Conservation (phyloP, 257 asterid species). For the Solanum bulbocastanum region DNA sequence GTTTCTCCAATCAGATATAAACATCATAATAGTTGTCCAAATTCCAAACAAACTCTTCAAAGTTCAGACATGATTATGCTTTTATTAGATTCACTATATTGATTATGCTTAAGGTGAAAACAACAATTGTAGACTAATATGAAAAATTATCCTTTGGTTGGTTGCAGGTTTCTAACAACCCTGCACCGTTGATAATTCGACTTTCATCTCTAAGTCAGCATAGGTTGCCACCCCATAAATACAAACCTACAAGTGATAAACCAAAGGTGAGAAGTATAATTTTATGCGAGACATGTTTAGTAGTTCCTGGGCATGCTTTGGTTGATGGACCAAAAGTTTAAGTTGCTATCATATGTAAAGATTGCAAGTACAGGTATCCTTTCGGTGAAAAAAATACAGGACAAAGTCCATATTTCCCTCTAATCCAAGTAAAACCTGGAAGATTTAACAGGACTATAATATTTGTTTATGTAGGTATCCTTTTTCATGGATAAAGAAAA, state of each 20-base stretch:
- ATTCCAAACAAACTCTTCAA: background rate
- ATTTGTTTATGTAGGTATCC: slow-evolving; percentile 7
- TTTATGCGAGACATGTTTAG: background rate
- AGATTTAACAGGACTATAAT: background rate
- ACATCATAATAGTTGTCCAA: background rate
- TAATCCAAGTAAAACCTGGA: background rate
- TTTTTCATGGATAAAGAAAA: slow-evolving; percentile 13
- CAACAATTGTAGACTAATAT: background rate
- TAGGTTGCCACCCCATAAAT: slow-evolving; percentile 1
- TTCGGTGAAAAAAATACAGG: background rate
- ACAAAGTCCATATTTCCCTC: background rate
- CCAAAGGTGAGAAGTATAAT: slow-evolving; percentile 21
- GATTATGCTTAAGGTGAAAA: background rate
- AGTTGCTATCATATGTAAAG: background rate
- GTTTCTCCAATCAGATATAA: background rate
- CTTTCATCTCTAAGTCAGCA: slow-evolving; percentile 2
- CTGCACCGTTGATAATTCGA: slow-evolving; percentile 3
- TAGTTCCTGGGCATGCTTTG: background rate
- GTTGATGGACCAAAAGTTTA: background rate
- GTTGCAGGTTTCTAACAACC: slow-evolving; percentile 14
- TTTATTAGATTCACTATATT: background rate
- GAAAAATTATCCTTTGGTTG: background rate
- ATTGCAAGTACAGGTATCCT: background rate
- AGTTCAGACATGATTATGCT: background rate
- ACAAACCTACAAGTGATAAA: slow-evolving; percentile 9